Evolutionary conservation across 1,284 basidiomycete species (phyloP).

Genomic region (Tetrapyrgos nigripes): DNA sequence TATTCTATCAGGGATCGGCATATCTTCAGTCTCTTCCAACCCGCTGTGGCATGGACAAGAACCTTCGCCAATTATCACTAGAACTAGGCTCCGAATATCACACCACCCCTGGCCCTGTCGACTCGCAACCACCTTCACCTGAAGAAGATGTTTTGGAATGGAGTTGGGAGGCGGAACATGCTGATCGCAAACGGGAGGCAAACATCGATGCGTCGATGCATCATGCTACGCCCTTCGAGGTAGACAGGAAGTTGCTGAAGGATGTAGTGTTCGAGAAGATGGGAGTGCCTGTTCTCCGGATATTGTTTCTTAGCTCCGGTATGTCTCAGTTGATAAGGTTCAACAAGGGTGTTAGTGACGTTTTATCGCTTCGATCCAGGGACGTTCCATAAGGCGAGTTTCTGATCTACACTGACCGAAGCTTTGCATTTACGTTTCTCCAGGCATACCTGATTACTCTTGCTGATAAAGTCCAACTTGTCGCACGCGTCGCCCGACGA

Average conservation of each 20-base stretch:
- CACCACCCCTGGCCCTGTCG: background rate
- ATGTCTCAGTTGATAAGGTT: constrained; percentile 33
- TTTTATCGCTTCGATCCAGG: constrained; percentile 45
- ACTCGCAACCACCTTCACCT: background rate
- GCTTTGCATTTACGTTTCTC: constrained; percentile 9
- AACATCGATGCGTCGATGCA: constrained; percentile 65
- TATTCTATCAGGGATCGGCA: background rate
- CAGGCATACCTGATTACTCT: constrained; percentile 80
- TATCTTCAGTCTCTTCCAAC: background rate
- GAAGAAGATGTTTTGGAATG: constrained; percentile 48
- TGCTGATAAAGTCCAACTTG: constrained; percentile 62
- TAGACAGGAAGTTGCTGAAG: constrained; percentile 73
- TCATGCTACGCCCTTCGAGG: constrained; percentile 67
- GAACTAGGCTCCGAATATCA: background rate
- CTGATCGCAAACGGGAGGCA: constrained; percentile 65
- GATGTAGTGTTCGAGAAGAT: constrained; percentile 78
- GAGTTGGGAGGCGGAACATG: constrained; percentile 73
- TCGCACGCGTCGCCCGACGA: constrained; percentile 79
- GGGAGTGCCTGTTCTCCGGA: constrained; percentile 66
- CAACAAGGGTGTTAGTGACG: constrained; percentile 14
- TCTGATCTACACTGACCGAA: constrained; percentile 8
- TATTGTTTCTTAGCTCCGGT: constrained; percentile 78
- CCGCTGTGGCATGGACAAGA: constrained; percentile 15
- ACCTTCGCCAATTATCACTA: constrained; percentile 11
- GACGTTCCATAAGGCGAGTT: constrained; percentile 75